A percentile compares a stretch with the other conserved stretches of the same genome.
Conservation (phyloP, 129 eudicot genomes). For the Flaveria ramosissima region DNA sequence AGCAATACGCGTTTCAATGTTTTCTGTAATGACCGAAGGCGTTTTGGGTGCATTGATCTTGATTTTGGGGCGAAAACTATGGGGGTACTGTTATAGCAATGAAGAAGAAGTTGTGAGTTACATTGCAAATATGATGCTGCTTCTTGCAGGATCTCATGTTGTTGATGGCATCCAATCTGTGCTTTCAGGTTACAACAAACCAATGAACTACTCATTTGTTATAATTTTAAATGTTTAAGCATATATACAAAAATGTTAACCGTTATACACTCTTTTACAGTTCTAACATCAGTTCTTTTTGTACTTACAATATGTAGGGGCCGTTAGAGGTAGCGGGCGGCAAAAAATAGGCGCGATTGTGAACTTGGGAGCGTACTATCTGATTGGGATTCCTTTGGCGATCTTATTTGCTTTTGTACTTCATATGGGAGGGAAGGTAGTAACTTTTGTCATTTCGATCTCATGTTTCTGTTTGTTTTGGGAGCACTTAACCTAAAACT, state of each 20-base stretch:
- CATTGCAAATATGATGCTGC: slow-evolving; percentile 51
- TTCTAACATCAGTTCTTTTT: not conserved
- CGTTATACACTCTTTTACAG: not conserved
- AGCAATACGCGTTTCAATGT: slow-evolving; percentile 38
- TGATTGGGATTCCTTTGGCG: slow-evolving; percentile 65
- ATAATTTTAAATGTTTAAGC: not conserved
- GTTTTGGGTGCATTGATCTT: slow-evolving; percentile 32
- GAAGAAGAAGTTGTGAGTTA: slow-evolving; percentile 57
- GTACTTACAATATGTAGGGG: too few relatives aligned
- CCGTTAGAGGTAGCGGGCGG: slow-evolving; percentile 79
- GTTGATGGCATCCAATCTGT: slow-evolving; percentile 72
- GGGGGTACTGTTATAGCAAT: slow-evolving; percentile 60
- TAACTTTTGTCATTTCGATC: not conserved
- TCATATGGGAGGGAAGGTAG: slow-evolving; percentile 78
- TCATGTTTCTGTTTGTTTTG: not conserved
- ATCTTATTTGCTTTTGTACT: slow-evolving; percentile 56
- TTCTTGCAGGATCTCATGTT: slow-evolving; percentile 47
- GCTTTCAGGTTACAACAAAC: slow-evolving; percentile 55
- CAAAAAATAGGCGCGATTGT: slow-evolving; percentile 72
- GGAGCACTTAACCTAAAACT: too few relatives aligned
- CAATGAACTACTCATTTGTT: not conserved
- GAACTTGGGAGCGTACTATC: slow-evolving; percentile 73
- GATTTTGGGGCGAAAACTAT: slow-evolving; percentile 49
- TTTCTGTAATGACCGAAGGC: slow-evolving; percentile 42
- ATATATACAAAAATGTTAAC: not conserved